phyloP scores from a whole-genome alignment of 257 asterid species.

The Nicotiana sylvestris region DNA sequence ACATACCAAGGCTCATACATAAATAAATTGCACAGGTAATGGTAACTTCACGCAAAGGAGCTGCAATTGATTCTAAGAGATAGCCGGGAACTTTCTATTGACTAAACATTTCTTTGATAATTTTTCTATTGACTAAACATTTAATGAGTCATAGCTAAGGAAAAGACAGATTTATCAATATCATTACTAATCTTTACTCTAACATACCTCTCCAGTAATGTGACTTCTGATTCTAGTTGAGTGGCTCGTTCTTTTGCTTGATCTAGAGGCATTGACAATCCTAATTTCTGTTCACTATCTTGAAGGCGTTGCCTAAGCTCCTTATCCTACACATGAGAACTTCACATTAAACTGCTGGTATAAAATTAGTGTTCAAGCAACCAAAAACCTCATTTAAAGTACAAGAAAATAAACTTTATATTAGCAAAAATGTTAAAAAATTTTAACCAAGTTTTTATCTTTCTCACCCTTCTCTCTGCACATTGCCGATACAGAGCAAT shows the following conservation, averaged over 20 bases:
- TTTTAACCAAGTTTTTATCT: conserved; percentile 2
- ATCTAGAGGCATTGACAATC: conserved; percentile 79
- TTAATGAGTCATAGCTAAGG: background rate
- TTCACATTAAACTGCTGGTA: background rate
- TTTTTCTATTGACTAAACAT: background rate
- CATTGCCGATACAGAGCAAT: conserved; percentile 40
- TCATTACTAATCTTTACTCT: background rate
- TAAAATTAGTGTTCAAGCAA: background rate
- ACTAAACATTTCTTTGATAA: background rate
- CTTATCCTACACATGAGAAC: conserved; percentile 54
- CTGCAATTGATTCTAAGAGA: background rate
- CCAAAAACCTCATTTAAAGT: background rate
- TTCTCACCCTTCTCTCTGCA: conserved; percentile 46
- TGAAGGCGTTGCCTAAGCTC: conserved; percentile 76
- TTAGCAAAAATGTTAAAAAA: background rate
- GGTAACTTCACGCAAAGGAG: background rate
- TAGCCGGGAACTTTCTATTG: background rate
- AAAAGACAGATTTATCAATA: background rate
- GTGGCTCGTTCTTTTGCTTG: conserved; percentile 67
- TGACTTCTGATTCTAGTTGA: conserved; percentile 78
- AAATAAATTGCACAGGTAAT: background rate
- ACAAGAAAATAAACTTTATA: background rate
- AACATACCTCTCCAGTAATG: conserved; percentile 72
- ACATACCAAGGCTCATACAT: background rate
- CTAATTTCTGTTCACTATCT: conserved; percentile 82